A percentile compares a stretch with the other conserved stretches of the same genome.
Conservation (phyloP, 768 basidiomycete genomes). For the Trametes cinnabarina region DNA sequence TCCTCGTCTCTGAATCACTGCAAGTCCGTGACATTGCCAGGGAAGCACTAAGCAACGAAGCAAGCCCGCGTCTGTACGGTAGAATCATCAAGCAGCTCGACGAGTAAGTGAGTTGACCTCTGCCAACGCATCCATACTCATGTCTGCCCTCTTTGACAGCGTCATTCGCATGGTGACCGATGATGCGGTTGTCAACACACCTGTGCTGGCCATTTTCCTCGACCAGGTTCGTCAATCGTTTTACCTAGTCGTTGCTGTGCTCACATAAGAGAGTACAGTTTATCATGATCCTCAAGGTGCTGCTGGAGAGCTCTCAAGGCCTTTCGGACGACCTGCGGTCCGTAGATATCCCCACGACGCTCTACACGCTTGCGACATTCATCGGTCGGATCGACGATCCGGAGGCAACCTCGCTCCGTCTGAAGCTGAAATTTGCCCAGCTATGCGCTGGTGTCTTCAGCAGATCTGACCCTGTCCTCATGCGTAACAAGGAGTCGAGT, state of each 20-base stretch:
- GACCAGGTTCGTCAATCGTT: constrained; percentile 56
- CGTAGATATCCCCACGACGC: constrained; percentile 60
- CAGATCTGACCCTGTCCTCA: constrained; percentile 55
- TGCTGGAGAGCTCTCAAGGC: constrained; percentile 69
- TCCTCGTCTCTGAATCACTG: constrained; percentile 61
- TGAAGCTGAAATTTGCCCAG: constrained; percentile 74
- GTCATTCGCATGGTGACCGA: constrained; percentile 53
- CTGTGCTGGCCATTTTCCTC: constrained; percentile 52
- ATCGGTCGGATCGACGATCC: constrained; percentile 57
- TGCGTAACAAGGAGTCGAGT: constrained; percentile 60
- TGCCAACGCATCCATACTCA: too few species aligned
- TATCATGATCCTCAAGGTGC: constrained; percentile 69
- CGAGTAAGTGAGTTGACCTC: constrained; percentile 47
- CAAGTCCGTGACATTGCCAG: constrained; percentile 74
- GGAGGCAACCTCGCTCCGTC: constrained; percentile 47
- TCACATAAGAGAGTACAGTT: constrained; percentile 43
- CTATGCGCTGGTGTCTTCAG: constrained; percentile 68
- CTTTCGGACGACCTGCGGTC: constrained; percentile 55
- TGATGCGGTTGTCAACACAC: constrained; percentile 43
- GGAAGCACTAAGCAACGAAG: constrained; percentile 78
- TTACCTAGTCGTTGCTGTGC: background rate
- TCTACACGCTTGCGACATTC: constrained; percentile 51
- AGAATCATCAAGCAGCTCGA: constrained; percentile 70
- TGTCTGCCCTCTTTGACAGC: constrained; percentile 32
- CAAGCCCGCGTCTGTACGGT: constrained; percentile 67